A percentile compares a stretch with the other conserved stretches of the same genome.
Evolutionary conservation across 352 stramenopile species (phyloP).

Genomic region (Pythium biforme): DNA sequence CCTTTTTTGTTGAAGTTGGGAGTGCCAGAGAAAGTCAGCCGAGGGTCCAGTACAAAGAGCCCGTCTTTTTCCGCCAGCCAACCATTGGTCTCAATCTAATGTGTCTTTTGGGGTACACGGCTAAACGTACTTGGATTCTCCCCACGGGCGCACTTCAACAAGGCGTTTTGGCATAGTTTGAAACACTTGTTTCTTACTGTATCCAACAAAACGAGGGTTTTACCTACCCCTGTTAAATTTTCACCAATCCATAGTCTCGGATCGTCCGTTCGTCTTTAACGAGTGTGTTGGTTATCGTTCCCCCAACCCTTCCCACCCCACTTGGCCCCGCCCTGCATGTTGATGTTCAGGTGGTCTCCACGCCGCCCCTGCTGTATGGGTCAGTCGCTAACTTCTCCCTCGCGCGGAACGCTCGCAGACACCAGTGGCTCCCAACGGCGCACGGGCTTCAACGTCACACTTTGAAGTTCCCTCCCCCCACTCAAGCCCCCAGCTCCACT

Average conservation of each 20-base stretch:
- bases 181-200: slow-evolving; percentile 30
- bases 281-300: slow-evolving; percentile 19
- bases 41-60: neutral
- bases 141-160: slow-evolving; percentile 48
- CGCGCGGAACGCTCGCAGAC: slow-evolving; percentile 18
- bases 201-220: slow-evolving; percentile 10
- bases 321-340: slow-evolving; percentile 18
- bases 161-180: slow-evolving; percentile 14
- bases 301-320: slow-evolving; percentile 7
- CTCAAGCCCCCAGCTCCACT: neutral
- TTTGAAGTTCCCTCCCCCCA: slow-evolving; percentile 28
- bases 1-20: slow-evolving; percentile 75
- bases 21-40: slow-evolving; percentile 33
- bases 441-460: slow-evolving; percentile 32
- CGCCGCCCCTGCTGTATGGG: slow-evolving; percentile 1
- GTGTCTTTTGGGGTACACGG: slow-evolving; percentile 20
- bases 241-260: slow-evolving; percentile 9
- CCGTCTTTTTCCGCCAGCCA: slow-evolving; percentile 25
- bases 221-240: slow-evolving; percentile 10
- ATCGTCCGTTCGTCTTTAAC: slow-evolving; percentile 21
- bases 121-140: slow-evolving; percentile 20
- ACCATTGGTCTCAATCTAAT: slow-evolving; percentile 20
- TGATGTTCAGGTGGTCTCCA: slow-evolving; percentile 29
- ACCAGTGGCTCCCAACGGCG: slow-evolving; percentile 28
- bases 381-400: slow-evolving; percentile 36